Evolutionary conservation across 305 asterid genomes (phyloP).

Genomic region (Stenogyne calaminthoides): DNA sequence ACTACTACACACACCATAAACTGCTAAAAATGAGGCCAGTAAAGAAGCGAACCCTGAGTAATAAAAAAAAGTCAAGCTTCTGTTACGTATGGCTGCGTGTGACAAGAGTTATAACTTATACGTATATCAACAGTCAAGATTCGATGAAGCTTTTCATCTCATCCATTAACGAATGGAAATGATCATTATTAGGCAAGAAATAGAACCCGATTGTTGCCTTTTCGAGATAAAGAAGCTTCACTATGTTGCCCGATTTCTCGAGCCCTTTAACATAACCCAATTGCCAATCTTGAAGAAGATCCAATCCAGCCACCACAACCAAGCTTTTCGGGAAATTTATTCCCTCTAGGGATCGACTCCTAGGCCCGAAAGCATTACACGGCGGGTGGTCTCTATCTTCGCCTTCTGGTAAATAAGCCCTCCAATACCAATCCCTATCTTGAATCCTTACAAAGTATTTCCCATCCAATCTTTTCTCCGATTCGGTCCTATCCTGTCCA

Average conservation of each 20-base stretch:
- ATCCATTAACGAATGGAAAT: constrained; percentile 53
- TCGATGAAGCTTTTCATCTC: constrained; percentile 60
- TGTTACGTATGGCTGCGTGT: constrained; percentile 38
- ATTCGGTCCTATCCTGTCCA: constrained; percentile 59
- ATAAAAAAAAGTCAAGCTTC: constrained; percentile 38
- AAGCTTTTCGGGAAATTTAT: constrained; percentile 56
- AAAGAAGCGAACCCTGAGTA: constrained; percentile 11
- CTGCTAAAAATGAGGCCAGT: constrained; percentile 16
- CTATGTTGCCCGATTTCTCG: constrained; percentile 50
- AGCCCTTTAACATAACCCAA: constrained; percentile 58
- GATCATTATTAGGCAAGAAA: constrained; percentile 67
- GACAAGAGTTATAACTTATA: neutral
- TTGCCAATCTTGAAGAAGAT: constrained; percentile 70
- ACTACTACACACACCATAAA: constrained; percentile 43
- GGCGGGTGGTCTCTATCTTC: constrained; percentile 74
- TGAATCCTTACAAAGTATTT: constrained; percentile 61
- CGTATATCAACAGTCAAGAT: constrained; percentile 46
- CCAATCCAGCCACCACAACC: constrained; percentile 64
- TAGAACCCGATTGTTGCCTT: constrained; percentile 71
- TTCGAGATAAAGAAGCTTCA: constrained; percentile 53
- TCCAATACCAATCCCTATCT: constrained; percentile 77
- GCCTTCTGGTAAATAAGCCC: constrained; percentile 67
- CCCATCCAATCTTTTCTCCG: constrained; percentile 60
- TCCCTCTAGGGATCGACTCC: constrained; percentile 41
- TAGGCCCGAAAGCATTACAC: constrained; percentile 59